phyloP scores from a whole-genome alignment of 1,284 basidiomycete species.

The Agroathelia rolfsii region DNA sequence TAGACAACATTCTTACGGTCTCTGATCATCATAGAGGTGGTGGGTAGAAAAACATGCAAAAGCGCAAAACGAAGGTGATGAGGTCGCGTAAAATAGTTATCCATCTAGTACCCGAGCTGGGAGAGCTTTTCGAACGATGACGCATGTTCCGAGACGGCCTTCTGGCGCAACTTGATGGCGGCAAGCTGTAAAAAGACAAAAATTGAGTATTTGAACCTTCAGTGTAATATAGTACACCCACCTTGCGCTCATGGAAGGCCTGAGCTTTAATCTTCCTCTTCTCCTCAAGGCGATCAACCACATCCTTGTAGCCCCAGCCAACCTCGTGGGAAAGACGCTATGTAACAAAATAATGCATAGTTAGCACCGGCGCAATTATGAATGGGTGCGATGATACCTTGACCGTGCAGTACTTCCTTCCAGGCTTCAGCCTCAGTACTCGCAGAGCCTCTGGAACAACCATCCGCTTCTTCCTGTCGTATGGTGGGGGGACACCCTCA shows the following conservation, averaged over 20 bases:
- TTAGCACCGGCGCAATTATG: slow-evolving; percentile 13
- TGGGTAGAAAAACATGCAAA: too few species aligned
- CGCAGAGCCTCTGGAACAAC: slow-evolving; percentile 96
- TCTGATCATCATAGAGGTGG: too few species aligned
- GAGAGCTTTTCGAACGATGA: slow-evolving; percentile 78
- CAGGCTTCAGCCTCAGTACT: slow-evolving; percentile 97
- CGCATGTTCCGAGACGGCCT: slow-evolving; percentile 68
- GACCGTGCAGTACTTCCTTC: slow-evolving; percentile 98
- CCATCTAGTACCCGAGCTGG: slow-evolving; percentile 80
- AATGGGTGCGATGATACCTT: too few species aligned
- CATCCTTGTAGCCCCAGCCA: slow-evolving; percentile 99
- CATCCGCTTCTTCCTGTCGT: slow-evolving; percentile 99
- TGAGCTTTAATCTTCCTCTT: slow-evolving; percentile 99
- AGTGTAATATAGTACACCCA: slow-evolving; percentile 25
- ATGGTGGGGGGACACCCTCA: slow-evolving; percentile 97
- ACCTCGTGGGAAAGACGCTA: slow-evolving; percentile 94
- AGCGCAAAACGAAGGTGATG: too few species aligned
- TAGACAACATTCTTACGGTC: too few species aligned
- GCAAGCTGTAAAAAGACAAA: slow-evolving; percentile 55
- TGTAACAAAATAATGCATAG: slow-evolving; percentile 16
- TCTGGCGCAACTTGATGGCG: slow-evolving; percentile 87
- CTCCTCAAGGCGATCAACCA: slow-evolving; percentile 99
- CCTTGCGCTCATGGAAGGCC: slow-evolving; percentile 99
- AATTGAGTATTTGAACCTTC: slow-evolving; percentile 5
- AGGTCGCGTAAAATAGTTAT: too few species aligned